Evolutionary conservation across 257 asterid species (phyloP), one percentile per base, ranked within the genome.

Genomic region (Solanum chmielewskii): DNA sequence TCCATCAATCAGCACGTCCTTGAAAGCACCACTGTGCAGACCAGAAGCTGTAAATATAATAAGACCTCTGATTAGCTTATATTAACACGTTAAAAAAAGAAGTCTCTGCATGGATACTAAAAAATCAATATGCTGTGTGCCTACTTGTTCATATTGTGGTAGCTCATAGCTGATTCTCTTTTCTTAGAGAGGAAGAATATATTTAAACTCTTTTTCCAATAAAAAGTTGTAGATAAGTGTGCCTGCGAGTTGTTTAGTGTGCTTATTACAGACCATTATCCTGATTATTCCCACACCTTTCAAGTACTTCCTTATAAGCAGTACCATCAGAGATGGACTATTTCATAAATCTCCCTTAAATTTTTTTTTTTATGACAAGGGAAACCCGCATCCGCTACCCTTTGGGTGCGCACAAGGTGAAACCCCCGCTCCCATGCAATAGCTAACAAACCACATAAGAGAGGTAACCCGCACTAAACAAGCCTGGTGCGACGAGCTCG

Each of bases 1-100:
- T 86, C 99, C 99, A 93, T 97, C 99, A 89, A 95, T 89, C 71
- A 96, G 86, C 60, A 97, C 93, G 86, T 96, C 99, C 92, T 92
- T 94, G 92, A 94, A 95, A 88, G 98, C 94, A 86, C 95, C 97
- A 89, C 87, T 88, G 87, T 83, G 93, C 87, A 85, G 90, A 71
- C 95, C 91, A 87, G 93, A 85, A 85, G 92, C 99, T 97, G 95
- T 86, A 66, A 92, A 78, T 84, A 88, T 76, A 86, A 86, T 14
- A 33, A 60, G 80, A 64, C 87, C 33, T 27, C 52, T 81, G 78
- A 37, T 47, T 85, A 86, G 60, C 83, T 85, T 78, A 86, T 69
- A 49, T 49, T 11, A 81, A 81, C 21, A 41, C 11, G 27, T 78
- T 27, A 60, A 14, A 27, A 45, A 14, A 14, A 77, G 35, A 78